phyloP scores from a whole-genome alignment of 495 filamentous ascomycete genomes.

The Friedmanniomyces endolithicus region DNA sequence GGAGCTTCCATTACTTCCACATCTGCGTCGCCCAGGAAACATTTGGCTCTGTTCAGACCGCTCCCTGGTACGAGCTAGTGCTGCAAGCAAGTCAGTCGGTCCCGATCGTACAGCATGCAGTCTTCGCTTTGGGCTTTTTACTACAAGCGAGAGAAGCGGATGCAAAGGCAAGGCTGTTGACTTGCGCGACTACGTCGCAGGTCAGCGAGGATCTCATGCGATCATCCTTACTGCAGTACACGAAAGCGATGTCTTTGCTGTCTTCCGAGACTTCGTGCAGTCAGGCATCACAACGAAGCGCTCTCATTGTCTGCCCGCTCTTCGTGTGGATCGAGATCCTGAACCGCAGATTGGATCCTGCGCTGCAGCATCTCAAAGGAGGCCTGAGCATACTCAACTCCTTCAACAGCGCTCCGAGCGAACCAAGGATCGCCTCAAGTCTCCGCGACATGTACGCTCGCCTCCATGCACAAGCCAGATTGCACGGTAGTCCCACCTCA shows the following conservation, averaged over 20 bases:
- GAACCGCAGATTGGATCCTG: not conserved
- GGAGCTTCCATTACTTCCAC: not conserved
- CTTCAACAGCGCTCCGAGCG: not conserved
- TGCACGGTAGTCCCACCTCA: conserved; percentile 1
- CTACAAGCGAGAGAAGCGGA: not conserved
- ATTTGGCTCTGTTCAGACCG: not conserved
- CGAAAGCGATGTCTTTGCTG: not conserved
- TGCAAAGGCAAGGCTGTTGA: not conserved
- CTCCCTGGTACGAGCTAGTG: not conserved
- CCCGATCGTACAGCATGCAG: not conserved
- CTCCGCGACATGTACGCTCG: not conserved
- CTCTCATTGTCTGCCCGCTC: not conserved
- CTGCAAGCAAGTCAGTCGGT: not conserved
- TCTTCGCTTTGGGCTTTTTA: not conserved
- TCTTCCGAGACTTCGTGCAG: not conserved
- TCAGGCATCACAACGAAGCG: not conserved
- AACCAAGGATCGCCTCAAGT: not conserved
- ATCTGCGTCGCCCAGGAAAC: not conserved
- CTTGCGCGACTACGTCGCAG: not conserved
- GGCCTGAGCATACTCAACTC: not conserved
- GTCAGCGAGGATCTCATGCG: not conserved
- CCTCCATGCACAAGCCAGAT: conserved; percentile 2
- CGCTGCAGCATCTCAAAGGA: not conserved
- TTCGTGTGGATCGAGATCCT: conserved; percentile 3
- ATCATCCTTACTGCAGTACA: not conserved